Evolutionary conservation across 139 green algal genomes (phyloP), one percentile per base, ranked within the genome.

Genomic region (Picochlorum sp.): DNA sequence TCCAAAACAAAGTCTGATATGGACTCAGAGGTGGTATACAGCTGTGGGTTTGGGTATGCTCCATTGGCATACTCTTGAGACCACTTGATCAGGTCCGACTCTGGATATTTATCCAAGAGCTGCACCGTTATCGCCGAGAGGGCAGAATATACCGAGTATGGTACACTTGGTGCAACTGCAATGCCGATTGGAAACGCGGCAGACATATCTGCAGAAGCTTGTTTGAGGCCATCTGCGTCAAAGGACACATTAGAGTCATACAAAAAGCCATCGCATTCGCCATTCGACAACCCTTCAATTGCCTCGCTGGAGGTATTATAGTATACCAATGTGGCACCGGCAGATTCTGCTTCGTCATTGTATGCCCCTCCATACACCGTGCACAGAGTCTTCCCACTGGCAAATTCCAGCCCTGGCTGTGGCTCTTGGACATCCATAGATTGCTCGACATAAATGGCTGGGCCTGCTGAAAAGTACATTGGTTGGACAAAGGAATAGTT

Each of bases 241-340:
- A 59, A 59, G 23, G 51, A 59, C 14, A 59, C 18, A 31, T 59
- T 59, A 9, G 51, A 59, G 51, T 59, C 51, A 9, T 23, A 59
- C n/a, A 59, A 34, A 9, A 59, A 59, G n/a, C 51, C 51, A 59
- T 59, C 51, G 26, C 51, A 59, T n/a, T 20, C n/a, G 23, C 51
- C 51, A 9, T 37, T 59, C 4, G 26, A 34, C 23, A 59, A 18
- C 20, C 51, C 51, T 34, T 59, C n/a, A n/a, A 59, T 31, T 10
- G 21, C 20, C 23, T 59, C 51, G 6, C 23, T 23, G 7, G 23
- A 21, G 20, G 51, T 34, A 15, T 31, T 23, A 59, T 38, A 59
- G 21, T 34, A 59, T 20, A 37, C 6, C 7, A 59, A 34, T 31
- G 51, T 59, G 0, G 51, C 51, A 20, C 51, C 51, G 1, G 51